phyloP scores from a whole-genome alignment of 139 green algal genomes.

The Volvox reticuliferus region DNA sequence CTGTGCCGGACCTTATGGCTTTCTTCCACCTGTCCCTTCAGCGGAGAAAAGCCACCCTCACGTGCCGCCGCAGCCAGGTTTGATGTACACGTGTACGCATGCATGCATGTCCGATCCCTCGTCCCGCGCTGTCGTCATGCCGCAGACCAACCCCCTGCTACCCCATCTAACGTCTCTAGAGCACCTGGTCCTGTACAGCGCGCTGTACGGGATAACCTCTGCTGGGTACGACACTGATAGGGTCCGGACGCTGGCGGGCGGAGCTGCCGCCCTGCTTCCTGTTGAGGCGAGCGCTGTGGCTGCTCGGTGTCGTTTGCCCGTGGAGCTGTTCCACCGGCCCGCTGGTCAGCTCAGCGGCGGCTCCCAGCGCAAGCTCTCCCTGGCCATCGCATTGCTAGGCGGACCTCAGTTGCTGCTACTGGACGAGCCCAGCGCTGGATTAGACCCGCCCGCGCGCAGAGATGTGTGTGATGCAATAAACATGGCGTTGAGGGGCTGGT shows the following conservation, averaged over 20 bases:
- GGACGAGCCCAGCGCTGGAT: conserved; percentile 34
- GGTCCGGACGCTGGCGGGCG: no score
- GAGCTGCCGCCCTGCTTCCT: neutral
- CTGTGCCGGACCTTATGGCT: no score
- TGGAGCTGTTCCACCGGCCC: neutral
- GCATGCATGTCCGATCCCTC: neutral
- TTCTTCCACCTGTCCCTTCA: no score
- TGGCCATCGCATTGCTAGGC: conserved; percentile 32
- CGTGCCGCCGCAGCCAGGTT: no score
- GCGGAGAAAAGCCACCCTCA: no score
- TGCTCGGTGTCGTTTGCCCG: neutral
- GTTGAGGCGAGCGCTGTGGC: neutral
- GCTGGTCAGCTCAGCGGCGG: conserved; percentile 20
- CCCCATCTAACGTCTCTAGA: conserved; percentile 10
- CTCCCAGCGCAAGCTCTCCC: conserved; percentile 39
- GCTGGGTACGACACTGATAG: neutral
- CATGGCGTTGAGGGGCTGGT: neutral
- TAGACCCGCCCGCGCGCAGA: conserved; percentile 10
- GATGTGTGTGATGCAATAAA: conserved; percentile 32
- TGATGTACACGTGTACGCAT: no score
- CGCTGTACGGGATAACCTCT: neutral
- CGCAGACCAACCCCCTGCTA: conserved; percentile 35
- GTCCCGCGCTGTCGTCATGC: neutral
- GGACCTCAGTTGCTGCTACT: conserved; percentile 31
- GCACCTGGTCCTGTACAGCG: conserved; percentile 28